Conservation (phyloP, 2,329 filamentous ascomycete genomes). For the Myrmaecium sp. region DNA sequence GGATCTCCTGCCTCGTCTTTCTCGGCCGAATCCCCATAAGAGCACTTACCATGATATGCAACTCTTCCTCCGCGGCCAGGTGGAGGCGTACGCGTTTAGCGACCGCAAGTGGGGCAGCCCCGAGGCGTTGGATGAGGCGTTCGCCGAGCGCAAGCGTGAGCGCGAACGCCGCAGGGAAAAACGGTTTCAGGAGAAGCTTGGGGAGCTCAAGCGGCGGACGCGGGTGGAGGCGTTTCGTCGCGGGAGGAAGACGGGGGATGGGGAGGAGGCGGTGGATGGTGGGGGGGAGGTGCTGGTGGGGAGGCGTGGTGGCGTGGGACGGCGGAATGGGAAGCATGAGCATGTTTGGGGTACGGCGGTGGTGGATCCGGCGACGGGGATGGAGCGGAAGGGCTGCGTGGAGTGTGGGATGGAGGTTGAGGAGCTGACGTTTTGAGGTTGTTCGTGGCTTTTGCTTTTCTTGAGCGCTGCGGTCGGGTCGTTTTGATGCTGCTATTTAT, state of each 20-base stretch:
- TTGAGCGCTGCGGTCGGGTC: no score
- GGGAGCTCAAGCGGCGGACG: slow-evolving; percentile 85
- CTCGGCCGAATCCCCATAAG: slow-evolving; percentile 87
- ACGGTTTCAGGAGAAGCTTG: slow-evolving; percentile 78
- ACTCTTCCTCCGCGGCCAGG: slow-evolving; percentile 82
- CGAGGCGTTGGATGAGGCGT: slow-evolving; percentile 76
- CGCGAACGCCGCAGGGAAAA: slow-evolving; percentile 77
- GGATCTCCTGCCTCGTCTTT: slow-evolving; percentile 72
- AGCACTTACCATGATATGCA: slow-evolving; percentile 98
- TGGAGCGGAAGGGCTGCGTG: slow-evolving; percentile 59
- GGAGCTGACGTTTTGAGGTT: slow-evolving; percentile 41
- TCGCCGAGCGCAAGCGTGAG: slow-evolving; percentile 58
- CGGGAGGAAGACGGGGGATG: slow-evolving; percentile 19
- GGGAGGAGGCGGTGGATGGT: slow-evolving; percentile 35
- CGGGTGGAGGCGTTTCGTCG: slow-evolving; percentile 77
- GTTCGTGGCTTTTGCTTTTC: no score
- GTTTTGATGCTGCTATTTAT: no score
- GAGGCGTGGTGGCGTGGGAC: slow-evolving; percentile 51
- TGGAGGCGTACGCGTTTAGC: slow-evolving; percentile 81
- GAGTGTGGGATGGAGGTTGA: slow-evolving; percentile 53
- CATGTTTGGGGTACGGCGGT: slow-evolving; percentile 63
- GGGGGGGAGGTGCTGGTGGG: slow-evolving; percentile 47
- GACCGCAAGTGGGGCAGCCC: slow-evolving; percentile 76
- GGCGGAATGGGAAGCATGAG: slow-evolving; percentile 51
- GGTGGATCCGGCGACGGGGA: slow-evolving; percentile 46